A percentile compares a stretch with the other conserved stretches of the same genome.
Evolutionary conservation across 768 basidiomycete genomes (phyloP).

Genomic region (Xanthoconium purpureum): DNA sequence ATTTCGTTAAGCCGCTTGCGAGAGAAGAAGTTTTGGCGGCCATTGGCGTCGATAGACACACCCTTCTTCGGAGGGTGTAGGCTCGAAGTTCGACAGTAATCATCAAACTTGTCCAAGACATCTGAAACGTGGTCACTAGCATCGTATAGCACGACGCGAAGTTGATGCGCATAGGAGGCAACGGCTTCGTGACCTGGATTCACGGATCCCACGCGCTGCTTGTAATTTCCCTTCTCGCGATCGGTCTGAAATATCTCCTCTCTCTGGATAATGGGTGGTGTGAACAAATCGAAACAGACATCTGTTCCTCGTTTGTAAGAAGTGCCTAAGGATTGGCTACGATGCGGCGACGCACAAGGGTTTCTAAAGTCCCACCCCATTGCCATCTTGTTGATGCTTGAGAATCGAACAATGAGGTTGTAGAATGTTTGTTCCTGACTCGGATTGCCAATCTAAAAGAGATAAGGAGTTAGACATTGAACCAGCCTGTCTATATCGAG

Average conservation of each 20-base stretch:
- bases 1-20: conserved; percentile 45
- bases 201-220: conserved; percentile 56
- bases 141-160: conserved; percentile 60
- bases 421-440: conserved; percentile 47
- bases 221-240: conserved; percentile 36
- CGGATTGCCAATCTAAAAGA: conserved; percentile 53
- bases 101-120: conserved; percentile 46
- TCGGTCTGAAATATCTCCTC: conserved; percentile 54
- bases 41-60: conserved; percentile 47
- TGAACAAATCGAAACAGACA: conserved; percentile 63
- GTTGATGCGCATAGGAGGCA: conserved; percentile 68
- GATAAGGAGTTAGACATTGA: neutral
- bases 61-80: conserved; percentile 36
- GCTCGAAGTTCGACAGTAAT: conserved; percentile 52
- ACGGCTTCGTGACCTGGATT: conserved; percentile 55
- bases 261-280: conserved; percentile 61
- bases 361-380: conserved; percentile 58
- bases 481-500: neutral
- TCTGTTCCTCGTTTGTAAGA: conserved; percentile 38
- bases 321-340: neutral
- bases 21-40: conserved; percentile 48
- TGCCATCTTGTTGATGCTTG: conserved; percentile 58
- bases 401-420: conserved; percentile 52
- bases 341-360: conserved; percentile 48
- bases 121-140: conserved; percentile 35